A percentile compares a stretch with the other conserved stretches of the same genome.
Conservation (phyloP, 192 early-diverging fungal species). For the Phycomyces nitens region DNA sequence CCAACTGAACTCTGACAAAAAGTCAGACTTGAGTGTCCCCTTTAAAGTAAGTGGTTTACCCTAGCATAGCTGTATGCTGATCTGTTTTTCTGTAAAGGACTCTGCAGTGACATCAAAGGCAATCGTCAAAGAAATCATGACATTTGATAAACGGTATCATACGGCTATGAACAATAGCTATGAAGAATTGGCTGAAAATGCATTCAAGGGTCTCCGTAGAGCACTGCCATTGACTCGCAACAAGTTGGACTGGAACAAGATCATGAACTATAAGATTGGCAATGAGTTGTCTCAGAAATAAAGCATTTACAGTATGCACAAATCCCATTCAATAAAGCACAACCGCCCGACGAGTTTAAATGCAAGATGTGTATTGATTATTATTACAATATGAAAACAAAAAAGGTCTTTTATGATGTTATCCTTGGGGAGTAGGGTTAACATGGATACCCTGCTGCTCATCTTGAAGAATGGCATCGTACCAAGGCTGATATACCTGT, state of each 20-base stretch:
- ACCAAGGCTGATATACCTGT: constrained; percentile 37
- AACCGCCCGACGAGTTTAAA: not conserved
- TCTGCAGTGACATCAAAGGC: constrained; percentile 36
- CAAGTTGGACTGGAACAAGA: constrained; percentile 93
- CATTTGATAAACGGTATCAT: constrained; percentile 82
- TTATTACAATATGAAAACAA: not conserved
- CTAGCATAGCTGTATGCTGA: no score
- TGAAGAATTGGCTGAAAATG: constrained; percentile 74
- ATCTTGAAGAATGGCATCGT: constrained; percentile 24
- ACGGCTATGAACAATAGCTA: constrained; percentile 78
- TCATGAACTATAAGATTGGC: constrained; percentile 59
- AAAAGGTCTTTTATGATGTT: not conserved
- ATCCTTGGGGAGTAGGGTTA: no score
- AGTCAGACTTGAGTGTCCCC: constrained; percentile 43
- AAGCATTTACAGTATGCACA: not conserved
- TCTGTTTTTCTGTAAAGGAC: constrained; percentile 17
- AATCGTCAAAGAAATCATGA: constrained; percentile 64
- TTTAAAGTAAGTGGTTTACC: constrained; percentile 7
- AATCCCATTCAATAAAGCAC: not conserved
- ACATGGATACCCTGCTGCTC: not conserved
- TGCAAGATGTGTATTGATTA: not conserved
- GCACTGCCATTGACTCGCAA: constrained; percentile 87
- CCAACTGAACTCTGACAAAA: constrained; percentile 81
- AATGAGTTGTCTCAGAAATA: constrained; percentile 38
- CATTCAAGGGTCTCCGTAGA: constrained; percentile 88